Conservation (phyloP, 768 basidiomycete genomes). For the Tulasnella sp. region DNA sequence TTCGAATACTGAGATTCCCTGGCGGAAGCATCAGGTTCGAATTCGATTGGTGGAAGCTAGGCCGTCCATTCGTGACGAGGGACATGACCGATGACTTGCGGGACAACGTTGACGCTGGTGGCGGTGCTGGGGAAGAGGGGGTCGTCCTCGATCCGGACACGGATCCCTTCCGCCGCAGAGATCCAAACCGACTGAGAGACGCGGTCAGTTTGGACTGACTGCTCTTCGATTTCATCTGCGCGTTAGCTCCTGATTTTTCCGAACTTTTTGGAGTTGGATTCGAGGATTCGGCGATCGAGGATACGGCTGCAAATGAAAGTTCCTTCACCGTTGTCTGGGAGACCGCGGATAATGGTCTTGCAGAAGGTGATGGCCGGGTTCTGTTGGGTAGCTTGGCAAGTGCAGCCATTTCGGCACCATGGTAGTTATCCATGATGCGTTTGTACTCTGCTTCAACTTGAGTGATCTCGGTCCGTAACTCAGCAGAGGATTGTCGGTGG, state of each 20-base stretch:
- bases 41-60: not conserved
- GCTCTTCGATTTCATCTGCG: not conserved
- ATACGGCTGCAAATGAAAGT: not conserved
- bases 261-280: not conserved
- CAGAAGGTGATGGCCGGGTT: not conserved
- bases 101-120: not conserved
- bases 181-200: not conserved
- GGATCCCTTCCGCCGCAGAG: constrained; percentile 6
- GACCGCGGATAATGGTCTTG: constrained; percentile 4
- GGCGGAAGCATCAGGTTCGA: constrained; percentile 1
- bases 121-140: not conserved
- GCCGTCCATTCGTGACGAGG: not conserved
- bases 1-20: not conserved
- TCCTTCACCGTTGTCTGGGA: constrained; percentile 6
- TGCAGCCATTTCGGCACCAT: constrained; percentile 16
- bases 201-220: not conserved
- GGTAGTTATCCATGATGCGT: constrained; percentile 16
- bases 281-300: not conserved
- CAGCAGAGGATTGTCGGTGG: constrained; percentile 13
- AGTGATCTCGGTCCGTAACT: constrained; percentile 17
- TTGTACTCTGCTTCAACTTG: constrained; percentile 16
- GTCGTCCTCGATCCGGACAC: not conserved
- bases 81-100: not conserved
- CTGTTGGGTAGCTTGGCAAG: constrained; percentile 6
- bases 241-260: not conserved